Conservation (phyloP, 2,329 filamentous ascomycete species). For the Hypoxylon sp. region DNA sequence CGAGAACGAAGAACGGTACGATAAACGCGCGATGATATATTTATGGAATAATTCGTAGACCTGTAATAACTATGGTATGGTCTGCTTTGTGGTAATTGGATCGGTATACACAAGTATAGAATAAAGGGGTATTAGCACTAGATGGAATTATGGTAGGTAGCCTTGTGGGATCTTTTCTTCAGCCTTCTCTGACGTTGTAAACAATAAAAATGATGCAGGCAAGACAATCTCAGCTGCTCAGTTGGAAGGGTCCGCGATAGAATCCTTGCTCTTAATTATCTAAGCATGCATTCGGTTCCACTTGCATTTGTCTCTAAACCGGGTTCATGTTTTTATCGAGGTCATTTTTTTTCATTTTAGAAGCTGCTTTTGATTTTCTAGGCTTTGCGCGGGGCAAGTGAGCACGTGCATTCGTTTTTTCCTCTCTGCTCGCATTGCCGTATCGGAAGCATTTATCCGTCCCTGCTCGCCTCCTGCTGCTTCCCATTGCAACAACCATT, state of each 20-base stretch:
- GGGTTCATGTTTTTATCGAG: no score
- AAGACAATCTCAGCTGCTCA: not conserved
- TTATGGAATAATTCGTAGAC: no score
- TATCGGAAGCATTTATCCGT: constrained; percentile 5
- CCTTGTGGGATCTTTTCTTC: constrained; percentile 30
- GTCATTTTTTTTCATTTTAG: no score
- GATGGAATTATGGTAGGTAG: constrained; percentile 11
- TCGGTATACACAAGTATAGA: no score
- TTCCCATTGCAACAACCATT: constrained; percentile 24
- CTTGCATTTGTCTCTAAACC: no score
- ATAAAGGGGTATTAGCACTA: constrained; percentile 5
- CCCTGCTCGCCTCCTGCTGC: constrained; percentile 9
- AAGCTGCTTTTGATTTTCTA: not conserved
- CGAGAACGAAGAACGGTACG: no score
- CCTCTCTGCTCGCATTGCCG: not conserved
- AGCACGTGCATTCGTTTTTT: constrained; percentile 25
- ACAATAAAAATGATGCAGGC: constrained; percentile 22
- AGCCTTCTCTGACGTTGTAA: constrained; percentile 35
- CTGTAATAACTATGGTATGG: no score
- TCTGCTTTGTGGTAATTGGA: not conserved
- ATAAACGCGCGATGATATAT: no score
- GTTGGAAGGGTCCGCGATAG: constrained; percentile 9
- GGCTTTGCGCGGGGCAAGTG: constrained; percentile 27
- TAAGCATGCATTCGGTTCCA: no score
- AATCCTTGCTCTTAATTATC: constrained; percentile 17